Base-by-base conservation (phyloP, 257 asterid species). In the Gentiana straminea region DNA sequence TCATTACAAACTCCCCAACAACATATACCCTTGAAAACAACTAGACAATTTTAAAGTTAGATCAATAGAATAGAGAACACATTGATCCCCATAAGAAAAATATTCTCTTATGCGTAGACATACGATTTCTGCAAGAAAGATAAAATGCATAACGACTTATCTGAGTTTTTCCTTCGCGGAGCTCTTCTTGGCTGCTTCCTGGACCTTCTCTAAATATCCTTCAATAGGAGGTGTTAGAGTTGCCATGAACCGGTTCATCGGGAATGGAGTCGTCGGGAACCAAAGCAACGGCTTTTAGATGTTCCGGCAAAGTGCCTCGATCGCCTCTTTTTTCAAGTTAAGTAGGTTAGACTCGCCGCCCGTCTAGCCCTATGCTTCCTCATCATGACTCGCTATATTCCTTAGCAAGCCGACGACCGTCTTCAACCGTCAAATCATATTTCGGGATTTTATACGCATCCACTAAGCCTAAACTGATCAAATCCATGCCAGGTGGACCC, bases 151-250 rank as follows among this genome's bases (percentile, higher is more conserved):
- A 49, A 7, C 48, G 38, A 52, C 15, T 84, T 62, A 89, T 80
- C 95, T 67, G 67, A 81, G 92, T 73, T 86, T 89, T 75, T 66
- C 88, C 73, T 76, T 79, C 34, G 69, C 83, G 48, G 78, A 68
- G 52, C 77, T 78, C 79, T 62, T 81, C 75, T 63, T 77, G 5
- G 97, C 86, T 3, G 98, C 98, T 78, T 87, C 98, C 36, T 78
- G 75, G 41, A 91, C 70, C 81, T 81, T 87, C 71, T 87, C 98
- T 32, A 77, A 71, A 55, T 87, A 85, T 4, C 97, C 98, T 75
- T 91, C 97, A 52, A 91, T 87, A 3, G 97, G 97, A 10, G 97
- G 98, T 0, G 98, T 87, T 46, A 91, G 69, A 1, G 98, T 83
- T 1, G 96, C 88, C 93, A 87, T 78, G 52, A 76, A 79, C 57